These are phyloP conservation scores for Aspergillus chevalieri DNA, from an alignment of 2,329 filamentous ascomycete genomes.

Conservation along the genomic window DNA sequence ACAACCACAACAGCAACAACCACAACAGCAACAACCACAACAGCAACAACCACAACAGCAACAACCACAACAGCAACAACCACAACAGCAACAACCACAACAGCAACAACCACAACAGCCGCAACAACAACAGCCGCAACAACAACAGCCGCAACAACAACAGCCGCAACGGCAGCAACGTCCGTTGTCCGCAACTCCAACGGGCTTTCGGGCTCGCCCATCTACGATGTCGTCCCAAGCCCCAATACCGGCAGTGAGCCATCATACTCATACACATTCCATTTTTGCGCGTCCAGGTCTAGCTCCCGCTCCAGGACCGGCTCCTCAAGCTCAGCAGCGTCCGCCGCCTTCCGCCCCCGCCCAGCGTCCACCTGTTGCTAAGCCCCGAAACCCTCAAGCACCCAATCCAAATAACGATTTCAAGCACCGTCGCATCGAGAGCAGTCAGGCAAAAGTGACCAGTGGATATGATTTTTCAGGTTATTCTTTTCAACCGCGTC, in stretches of 20 bases:
- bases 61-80: neutral
- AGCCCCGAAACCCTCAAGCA: neutral
- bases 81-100: neutral
- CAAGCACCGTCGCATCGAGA: no score
- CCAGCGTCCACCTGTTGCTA: no score
- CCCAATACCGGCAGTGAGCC: neutral
- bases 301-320: no score
- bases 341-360: no score
- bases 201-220: neutral
- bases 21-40: neutral
- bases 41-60: neutral
- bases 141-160: neutral
- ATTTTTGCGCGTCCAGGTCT: no score
- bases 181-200: neutral
- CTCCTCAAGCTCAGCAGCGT: no score
- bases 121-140: no score
- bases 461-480: neutral
- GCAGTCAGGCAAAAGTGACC: no score
- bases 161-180: neutral
- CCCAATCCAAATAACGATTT: neutral
- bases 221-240: no score
- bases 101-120: neutral
- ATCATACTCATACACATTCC: no score
- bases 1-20: neutral
- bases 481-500: constrained; percentile 7